These are phyloP conservation scores for Neurospora sp. DNA, from an alignment of 495 filamentous ascomycete species.

Conservation along the genomic window DNA sequence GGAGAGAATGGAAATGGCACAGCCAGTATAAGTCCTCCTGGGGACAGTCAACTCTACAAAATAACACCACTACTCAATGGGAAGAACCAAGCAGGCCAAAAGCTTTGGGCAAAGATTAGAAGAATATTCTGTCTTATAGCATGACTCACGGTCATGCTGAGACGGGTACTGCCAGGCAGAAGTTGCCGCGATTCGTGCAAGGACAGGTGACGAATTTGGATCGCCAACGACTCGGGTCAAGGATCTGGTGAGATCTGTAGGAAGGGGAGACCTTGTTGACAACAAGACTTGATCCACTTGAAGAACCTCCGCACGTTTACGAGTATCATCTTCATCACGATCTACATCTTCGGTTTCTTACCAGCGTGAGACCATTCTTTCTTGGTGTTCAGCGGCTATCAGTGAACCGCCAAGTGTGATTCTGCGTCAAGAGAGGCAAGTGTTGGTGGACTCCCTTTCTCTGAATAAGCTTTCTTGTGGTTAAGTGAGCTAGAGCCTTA, in stretches of 20 bases:
- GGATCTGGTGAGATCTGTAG: not conserved
- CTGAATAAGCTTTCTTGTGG: not conserved
- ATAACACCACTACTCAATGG: not conserved
- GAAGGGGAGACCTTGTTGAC: not conserved
- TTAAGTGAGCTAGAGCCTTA: not conserved
- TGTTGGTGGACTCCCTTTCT: not conserved
- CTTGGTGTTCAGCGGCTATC: not conserved
- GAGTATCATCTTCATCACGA: not conserved
- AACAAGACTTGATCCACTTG: not conserved
- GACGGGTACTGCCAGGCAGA: constrained; percentile 6
- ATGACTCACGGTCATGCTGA: constrained; percentile 2
- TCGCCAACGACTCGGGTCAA: not conserved
- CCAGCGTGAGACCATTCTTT: not conserved
- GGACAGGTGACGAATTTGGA: not conserved
- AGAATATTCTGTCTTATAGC: constrained; percentile 11
- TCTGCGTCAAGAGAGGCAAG: not conserved
- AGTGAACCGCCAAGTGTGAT: not conserved
- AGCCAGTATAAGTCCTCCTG: constrained; percentile 19
- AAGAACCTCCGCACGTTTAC: not conserved
- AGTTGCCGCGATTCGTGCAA: constrained; percentile 14
- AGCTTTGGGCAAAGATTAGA: not conserved
- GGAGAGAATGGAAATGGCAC: constrained; percentile 10
- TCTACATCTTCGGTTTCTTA: not conserved
- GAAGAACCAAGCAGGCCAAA: constrained; percentile 5
- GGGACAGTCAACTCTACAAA: constrained; percentile 9